These are phyloP conservation scores for Mortierella sp. DNA, from an alignment of 371 early-diverging fungal species.

Conservation along the genomic window DNA sequence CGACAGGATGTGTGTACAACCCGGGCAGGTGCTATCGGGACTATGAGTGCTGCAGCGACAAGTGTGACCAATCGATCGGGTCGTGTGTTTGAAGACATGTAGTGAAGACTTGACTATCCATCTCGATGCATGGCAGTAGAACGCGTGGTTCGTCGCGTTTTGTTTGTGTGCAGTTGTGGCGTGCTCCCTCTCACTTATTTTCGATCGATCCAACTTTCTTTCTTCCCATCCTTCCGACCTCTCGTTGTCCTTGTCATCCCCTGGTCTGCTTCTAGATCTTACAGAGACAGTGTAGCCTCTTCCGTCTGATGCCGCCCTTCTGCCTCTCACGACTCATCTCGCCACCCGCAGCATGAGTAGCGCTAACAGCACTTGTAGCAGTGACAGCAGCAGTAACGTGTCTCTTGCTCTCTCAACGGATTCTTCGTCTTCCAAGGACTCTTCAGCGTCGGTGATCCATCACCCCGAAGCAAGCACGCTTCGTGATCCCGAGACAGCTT, in stretches of 20 bases:
- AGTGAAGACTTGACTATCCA: background rate
- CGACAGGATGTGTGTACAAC: conserved; percentile 1
- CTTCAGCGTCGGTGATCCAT: no score
- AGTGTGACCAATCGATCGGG: conserved; percentile 12
- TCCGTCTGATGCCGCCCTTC: conserved; percentile 19
- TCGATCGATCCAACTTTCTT: background rate
- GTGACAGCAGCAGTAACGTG: background rate
- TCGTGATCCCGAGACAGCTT: background rate
- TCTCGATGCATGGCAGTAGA: background rate
- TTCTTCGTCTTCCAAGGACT: background rate
- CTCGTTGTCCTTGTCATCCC: background rate
- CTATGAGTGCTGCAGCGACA: conserved; percentile 25
- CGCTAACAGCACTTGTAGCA: background rate
- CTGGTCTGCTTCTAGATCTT: background rate
- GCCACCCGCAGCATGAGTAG: conserved; percentile 4
- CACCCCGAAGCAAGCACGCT: background rate
- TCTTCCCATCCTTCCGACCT: background rate
- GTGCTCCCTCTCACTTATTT: no score
- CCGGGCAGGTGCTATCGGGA: conserved; percentile 26
- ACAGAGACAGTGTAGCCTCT: background rate
- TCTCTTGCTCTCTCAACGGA: background rate
- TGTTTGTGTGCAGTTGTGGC: no score
- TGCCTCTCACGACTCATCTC: background rate
- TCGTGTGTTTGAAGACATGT: conserved; percentile 14
- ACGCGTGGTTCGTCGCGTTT: background rate